Base-by-base conservation (phyloP, 768 basidiomycete genomes). In the Mycena indigotica region DNA sequence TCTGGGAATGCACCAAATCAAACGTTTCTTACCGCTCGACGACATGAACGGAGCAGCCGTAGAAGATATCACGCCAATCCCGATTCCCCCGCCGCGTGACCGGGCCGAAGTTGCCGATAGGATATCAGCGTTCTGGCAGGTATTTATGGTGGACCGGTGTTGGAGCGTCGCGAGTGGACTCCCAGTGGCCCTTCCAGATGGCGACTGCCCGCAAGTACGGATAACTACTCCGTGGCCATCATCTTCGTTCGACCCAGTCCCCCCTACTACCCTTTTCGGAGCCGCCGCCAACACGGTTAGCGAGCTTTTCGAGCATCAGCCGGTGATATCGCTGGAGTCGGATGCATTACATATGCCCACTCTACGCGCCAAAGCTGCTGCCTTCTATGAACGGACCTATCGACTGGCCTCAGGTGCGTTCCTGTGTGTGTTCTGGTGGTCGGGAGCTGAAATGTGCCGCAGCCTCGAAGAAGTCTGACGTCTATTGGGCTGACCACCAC, bases 141-240 rank as follows among this genome's bases (percentile, higher is more conserved):
- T 84, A 19, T 85, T 83, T 63, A 78, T 79, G 68, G 76, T 85
- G n/a, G 84, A 86, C 61, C 76, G 84, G 25, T 80, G 79, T 28
- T 86, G 84, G 83, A 77, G 83, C 16, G 78, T 81, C 5, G 80
- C 77, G 2, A 80, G 78, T 60, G 83, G 81, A 3, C 73, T 84
- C 26, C 82, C 82, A 10, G 75, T 79, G 17, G 82, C 80, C 2
- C 72, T 84, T 4, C 78, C 83, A 10, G 81, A 83, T 53, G 79
- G 80, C 50, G 77, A 80, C 52, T 71, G 73, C 51, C 73, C 77
- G 4, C 77, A 77, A 53, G 76, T 75, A 40, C 72, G 75, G 35
- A 80, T 86, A 52, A 78, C 77, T 57, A 86, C 85, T 2, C 78
- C 81, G 5, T 82, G 83, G 76, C 81, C 82, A 17, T 70, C 62